Percentiles rank a stretch among this genome's conserved stretches.
Conservation (phyloP, 768 basidiomycete genomes). For the Pleurotus giganteus region DNA sequence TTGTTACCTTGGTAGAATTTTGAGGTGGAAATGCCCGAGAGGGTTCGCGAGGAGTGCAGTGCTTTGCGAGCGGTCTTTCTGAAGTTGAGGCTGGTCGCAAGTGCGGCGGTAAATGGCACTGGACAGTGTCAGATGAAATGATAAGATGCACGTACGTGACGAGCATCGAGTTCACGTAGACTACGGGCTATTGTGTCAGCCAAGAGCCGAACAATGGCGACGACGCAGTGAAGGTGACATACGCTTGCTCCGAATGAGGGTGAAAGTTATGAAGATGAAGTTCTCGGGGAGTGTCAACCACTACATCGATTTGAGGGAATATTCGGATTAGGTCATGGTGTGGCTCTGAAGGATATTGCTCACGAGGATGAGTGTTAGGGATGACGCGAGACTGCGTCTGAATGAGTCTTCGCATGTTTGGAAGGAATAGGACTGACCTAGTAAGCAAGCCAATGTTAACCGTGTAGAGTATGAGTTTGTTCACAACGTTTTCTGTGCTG, state of each 20-base stretch:
- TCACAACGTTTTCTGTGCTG: conserved; percentile 13
- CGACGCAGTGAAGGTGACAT: background rate
- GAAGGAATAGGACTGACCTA: background rate
- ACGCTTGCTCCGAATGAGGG: conserved; percentile 15
- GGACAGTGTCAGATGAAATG: background rate
- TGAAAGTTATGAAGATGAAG: conserved; percentile 13
- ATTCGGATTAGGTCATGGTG: background rate
- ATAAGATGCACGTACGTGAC: conserved; percentile 10
- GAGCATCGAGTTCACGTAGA: conserved; percentile 16
- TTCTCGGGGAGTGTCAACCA: conserved; percentile 11
- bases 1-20: conserved; percentile 9
- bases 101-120: background rate
- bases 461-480: conserved; percentile 14
- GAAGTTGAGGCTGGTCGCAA: background rate
- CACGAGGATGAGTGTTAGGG: conserved; percentile 12
- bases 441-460: conserved; percentile 15
- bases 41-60: background rate
- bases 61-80: conserved; percentile 4
- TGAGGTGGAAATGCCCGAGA: background rate
- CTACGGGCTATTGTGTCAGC: background rate
- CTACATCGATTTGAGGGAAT: background rate
- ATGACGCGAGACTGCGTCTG: conserved; percentile 8
- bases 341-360: background rate
- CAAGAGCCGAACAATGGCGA: background rate
- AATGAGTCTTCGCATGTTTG: background rate